Evolutionary conservation across 2,329 filamentous ascomycete genomes (phyloP), one percentile per base, ranked within the genome.

Genomic region (Emericellopsis cladophorae): DNA sequence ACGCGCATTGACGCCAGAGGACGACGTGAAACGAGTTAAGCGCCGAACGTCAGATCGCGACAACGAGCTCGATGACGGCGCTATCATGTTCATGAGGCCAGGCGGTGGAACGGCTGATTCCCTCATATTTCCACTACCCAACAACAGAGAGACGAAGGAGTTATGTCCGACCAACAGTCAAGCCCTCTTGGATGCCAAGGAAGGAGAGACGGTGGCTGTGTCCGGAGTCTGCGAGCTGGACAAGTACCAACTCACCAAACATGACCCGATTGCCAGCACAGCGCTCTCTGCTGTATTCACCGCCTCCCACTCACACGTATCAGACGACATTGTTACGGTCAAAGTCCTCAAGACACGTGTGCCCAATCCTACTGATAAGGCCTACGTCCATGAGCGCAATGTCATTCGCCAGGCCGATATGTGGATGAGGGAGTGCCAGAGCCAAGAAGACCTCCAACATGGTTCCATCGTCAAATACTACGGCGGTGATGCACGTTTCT

Each of bases 321-420:
- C 70, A 3, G 68, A 72, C 40, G 66, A 67, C 16, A 66, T 75
- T 41, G 71, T 77, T 42, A 76, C 72, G 1, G 72, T 76, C 53
- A 78, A 78, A 49, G 72, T 78, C 2, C 68, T 78, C 46, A 76
- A 76, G 56, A 77, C 74, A 2, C 57, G 65, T 6, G 52, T 64
- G 4, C 48, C 61, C 26, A 61, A 59, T 34, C 46, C 60, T 4
- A 56, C 61, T 39, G 53, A 62, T 35, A 70, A 68, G 41, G 65
- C 68, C 3, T 63, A 67, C 35, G 65, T 72, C 16, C 63, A 64
- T 40, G 72, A 74, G 50, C 65, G 66, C 41, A 72, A 70, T 43
- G 67, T 76, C 35, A 75, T 78, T 47, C 68, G 67, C 1, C 74
- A 78, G 50, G 72, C 74, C 34, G 70, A 77, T 49, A 70, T 73